Conservation (phyloP, 2,329 filamentous ascomycete species). For the Aspergillus fumigatus region DNA sequence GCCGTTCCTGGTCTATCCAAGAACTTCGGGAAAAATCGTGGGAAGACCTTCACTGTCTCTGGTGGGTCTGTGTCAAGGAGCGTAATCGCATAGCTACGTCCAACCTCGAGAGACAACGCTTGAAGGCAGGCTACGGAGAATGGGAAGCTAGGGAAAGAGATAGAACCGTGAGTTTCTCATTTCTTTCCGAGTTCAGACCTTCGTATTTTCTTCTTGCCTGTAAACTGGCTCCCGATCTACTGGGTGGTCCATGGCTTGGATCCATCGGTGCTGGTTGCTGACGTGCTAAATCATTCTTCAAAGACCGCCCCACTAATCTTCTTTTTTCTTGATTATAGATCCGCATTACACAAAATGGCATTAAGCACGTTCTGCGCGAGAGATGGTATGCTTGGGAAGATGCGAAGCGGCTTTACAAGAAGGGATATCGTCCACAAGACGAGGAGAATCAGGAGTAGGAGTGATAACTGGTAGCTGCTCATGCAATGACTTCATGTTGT, state of each 20-base stretch:
- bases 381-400: slow-evolving; percentile 75
- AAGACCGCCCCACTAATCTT: slow-evolving; percentile 1
- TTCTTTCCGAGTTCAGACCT: background rate
- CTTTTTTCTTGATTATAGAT: slow-evolving; percentile 54
- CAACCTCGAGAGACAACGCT: slow-evolving; percentile 60
- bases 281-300: background rate
- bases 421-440: slow-evolving; percentile 33
- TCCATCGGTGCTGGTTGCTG: background rate
- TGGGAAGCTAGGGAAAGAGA: slow-evolving; percentile 62
- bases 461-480: background rate
- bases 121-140: slow-evolving; percentile 69
- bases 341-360: slow-evolving; percentile 69
- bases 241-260: background rate
- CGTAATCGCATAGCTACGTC: slow-evolving; percentile 83
- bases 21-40: slow-evolving; percentile 87
- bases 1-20: slow-evolving; percentile 76
- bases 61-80: slow-evolving; percentile 93
- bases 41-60: slow-evolving; percentile 87
- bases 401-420: slow-evolving; percentile 33
- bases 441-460: slow-evolving; percentile 17
- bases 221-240: background rate
- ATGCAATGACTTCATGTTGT: background rate
- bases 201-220: background rate
- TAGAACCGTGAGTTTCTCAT: slow-evolving; percentile 53
- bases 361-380: slow-evolving; percentile 82